A percentile compares a stretch with the other conserved stretches of the same genome.
Conservation (phyloP, 2,329 filamentous ascomycete species). For the Alternaria ethzedia region DNA sequence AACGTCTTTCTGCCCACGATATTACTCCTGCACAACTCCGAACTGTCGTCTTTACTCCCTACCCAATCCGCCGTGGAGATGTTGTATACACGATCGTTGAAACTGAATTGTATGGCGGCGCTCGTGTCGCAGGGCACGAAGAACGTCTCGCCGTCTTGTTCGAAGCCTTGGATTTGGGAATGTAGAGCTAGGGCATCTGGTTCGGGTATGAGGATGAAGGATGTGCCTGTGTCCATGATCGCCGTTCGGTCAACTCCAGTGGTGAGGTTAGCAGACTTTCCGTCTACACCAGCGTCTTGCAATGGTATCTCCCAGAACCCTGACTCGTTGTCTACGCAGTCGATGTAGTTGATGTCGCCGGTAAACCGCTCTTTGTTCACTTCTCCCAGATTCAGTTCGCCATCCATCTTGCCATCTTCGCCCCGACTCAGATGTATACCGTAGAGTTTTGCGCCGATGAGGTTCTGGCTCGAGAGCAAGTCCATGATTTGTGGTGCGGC, state of each 20-base stretch:
- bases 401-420: conserved; percentile 69
- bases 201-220: conserved; percentile 75
- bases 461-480: conserved; percentile 61
- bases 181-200: conserved; percentile 73
- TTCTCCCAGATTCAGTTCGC: conserved; percentile 78
- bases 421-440: conserved; percentile 73
- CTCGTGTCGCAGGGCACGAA: conserved; percentile 75
- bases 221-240: conserved; percentile 85
- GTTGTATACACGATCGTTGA: conserved; percentile 70
- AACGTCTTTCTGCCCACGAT: conserved; percentile 76
- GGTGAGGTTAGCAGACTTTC: conserved; percentile 55
- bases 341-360: conserved; percentile 72
- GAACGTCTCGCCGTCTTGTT: conserved; percentile 66
- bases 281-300: conserved; percentile 69
- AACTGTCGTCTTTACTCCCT: conserved; percentile 48
- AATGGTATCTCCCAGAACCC: conserved; percentile 77
- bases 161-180: conserved; percentile 67
- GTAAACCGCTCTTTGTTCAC: conserved; percentile 70
- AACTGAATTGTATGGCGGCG: conserved; percentile 66
- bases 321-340: conserved; percentile 56
- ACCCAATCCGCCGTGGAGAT: conserved; percentile 77
- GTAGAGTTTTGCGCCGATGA: conserved; percentile 71
- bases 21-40: conserved; percentile 66
- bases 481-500: conserved; percentile 70
- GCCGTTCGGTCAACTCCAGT: conserved; percentile 57